phyloP scores from a whole-genome alignment of 257 asterid genomes.

The Gentiana dahurica region DNA sequence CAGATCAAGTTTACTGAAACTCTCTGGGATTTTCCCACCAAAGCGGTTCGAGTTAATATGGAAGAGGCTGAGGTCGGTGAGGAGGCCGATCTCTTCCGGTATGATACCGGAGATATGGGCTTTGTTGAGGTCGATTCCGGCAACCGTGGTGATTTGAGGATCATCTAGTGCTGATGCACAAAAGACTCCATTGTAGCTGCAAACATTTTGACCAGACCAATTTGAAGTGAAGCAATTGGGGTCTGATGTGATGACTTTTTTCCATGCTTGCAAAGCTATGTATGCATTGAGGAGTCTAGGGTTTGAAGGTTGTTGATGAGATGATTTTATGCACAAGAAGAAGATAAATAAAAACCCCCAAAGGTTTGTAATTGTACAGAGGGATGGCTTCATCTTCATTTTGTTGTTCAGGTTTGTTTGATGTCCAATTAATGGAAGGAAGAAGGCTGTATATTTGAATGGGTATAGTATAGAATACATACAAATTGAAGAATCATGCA shows the following conservation, averaged over 20 bases:
- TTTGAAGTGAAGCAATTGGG: conserved; percentile 59
- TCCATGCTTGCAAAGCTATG: conserved; percentile 77
- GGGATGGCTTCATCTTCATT: conserved; percentile 19
- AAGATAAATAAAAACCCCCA: conserved; percentile 12
- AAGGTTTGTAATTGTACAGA: conserved; percentile 7
- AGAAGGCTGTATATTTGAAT: conserved; percentile 4
- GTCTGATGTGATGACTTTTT: conserved; percentile 52
- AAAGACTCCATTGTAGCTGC: conserved; percentile 67
- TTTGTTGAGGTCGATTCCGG: conserved; percentile 82
- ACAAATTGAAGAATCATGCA: too few species aligned
- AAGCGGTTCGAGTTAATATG: conserved; percentile 70
- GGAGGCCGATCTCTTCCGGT: conserved; percentile 53
- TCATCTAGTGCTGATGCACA: conserved; percentile 72
- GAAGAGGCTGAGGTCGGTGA: conserved; percentile 68
- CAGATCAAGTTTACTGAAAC: conserved; percentile 32
- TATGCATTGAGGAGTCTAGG: conserved; percentile 60
- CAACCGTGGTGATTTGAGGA: conserved; percentile 45
- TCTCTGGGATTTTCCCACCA: conserved; percentile 34
- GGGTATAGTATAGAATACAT: too few species aligned
- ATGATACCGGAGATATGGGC: conserved; percentile 44
- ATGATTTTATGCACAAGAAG: conserved; percentile 27
- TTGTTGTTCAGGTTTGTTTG: conserved; percentile 4
- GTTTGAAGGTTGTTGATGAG: conserved; percentile 36
- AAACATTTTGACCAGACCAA: conserved; percentile 61
- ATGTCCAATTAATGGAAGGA: conserved; percentile 4